Base-by-base conservation (phyloP, 2,329 filamentous ascomycete species). In the Amauroascus verrucosus region DNA sequence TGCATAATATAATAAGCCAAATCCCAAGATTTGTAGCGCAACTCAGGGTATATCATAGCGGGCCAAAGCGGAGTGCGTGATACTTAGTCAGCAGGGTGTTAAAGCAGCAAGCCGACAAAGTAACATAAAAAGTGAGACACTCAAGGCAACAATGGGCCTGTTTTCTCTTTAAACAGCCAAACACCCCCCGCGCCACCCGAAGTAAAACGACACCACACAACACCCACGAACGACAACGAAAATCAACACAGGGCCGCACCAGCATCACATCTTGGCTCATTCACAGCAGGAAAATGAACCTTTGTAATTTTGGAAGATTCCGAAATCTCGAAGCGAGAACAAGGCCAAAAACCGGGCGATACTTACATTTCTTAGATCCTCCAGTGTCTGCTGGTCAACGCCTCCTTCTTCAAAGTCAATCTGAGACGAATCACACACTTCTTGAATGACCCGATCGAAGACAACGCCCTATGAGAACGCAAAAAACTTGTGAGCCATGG, bases 361-460 rank as follows among this genome's bases (percentile, higher is more conserved):
- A 52, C 86, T 79, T 77, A 97, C 91, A 82, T 84, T 79, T 71
- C 84, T 84, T 77, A 98, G 76, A 69, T 95, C 88, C 61, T 91
- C 82, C 64, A 98, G 75, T 49, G 91, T 91, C 62, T 81, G 77
- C 69, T 91, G 85, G 63, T 95, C 88, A 60, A 97, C 85, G 63
- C 93, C 93, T 62, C 85, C 88, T 73, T 98, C 93, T 70, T 98
- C 93, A 68, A 98, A 97, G 72, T 97, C 93, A 65, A 91, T 86
- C 65, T 87, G 81, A 65, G 91, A 96, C 61, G 84, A 84, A 63
- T 91, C 85, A 71, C 96, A 87, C 66, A 98, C 90, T 74, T 86
- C 85, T 63, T 91, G 85, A 71, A 97, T 88, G 67, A 98, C 89
- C 73, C 93, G 88, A 58, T 84, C 77, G 66, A 96, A 98, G 65